Percentiles rank a stretch among this genome's conserved stretches.
Evolutionary conservation across 371 early-diverging fungal genomes (phyloP).

Genomic region (Mucor indicus): DNA sequence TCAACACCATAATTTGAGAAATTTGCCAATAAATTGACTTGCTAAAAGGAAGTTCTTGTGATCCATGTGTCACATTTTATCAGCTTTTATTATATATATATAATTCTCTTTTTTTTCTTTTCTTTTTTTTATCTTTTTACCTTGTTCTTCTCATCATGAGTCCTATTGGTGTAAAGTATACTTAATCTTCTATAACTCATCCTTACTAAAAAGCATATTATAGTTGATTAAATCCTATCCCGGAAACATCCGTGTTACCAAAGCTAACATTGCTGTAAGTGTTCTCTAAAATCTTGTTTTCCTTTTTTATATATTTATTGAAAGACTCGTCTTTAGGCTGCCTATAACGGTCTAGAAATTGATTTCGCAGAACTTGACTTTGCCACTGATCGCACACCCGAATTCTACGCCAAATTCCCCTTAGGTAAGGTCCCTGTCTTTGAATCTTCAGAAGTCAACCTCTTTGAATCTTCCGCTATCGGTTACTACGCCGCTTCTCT

Average conservation of each 20-base stretch:
- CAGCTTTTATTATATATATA: no score
- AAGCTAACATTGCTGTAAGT: slow-evolving; percentile 66
- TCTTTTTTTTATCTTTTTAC: no score
- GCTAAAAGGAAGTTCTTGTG: no score
- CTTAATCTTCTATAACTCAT: slow-evolving; percentile 55
- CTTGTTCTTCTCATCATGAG: no score
- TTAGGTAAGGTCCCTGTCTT: slow-evolving; percentile 79
- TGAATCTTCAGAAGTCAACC: slow-evolving; percentile 67
- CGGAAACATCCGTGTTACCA: slow-evolving; percentile 55
- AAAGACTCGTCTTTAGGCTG: slow-evolving; percentile 64
- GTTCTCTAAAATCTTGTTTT: no score
- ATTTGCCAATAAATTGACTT: no score
- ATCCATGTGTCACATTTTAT: no score
- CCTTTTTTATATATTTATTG: no score
- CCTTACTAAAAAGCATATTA: slow-evolving; percentile 72
- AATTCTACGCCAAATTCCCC: slow-evolving; percentile 84
- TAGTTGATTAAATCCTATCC: slow-evolving; percentile 56
- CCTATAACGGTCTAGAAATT: slow-evolving; percentile 71
- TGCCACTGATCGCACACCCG: slow-evolving; percentile 62
- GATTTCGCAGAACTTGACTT: slow-evolving; percentile 63
- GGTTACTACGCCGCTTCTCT: slow-evolving; percentile 79
- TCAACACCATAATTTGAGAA: no score
- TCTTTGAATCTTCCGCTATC: slow-evolving; percentile 84
- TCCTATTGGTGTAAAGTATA: slow-evolving; percentile 25
- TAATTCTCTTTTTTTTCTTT: no score